Base-by-base conservation (phyloP, 441 rosid species). In the Corymbia calophylla region DNA sequence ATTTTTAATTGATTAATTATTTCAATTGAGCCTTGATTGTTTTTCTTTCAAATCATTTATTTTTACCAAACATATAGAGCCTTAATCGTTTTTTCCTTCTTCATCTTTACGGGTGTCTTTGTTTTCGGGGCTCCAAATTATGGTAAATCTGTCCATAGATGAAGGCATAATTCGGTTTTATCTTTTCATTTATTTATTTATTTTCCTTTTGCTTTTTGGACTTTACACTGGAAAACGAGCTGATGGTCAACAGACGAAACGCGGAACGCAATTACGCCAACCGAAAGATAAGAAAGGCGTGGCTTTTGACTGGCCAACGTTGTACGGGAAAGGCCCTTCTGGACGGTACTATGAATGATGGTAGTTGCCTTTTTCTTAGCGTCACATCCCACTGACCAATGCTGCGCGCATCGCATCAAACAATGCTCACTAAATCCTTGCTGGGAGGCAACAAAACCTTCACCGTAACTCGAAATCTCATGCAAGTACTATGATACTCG, bases 51-150 rank as follows among this genome's bases (percentile, higher is more conserved):
- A 51, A 51, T 51, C 12, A 51, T 51, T 12, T 5, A 51, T 51
- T 51, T 62, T 31, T 62, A 1, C 4, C 0, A 62, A 62, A 29
- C n/a, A n/a, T 27, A 62, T 1, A 17, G 8, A 13, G 18, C 31
- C 32, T 62, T 62, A 62, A 29, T 12, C 1, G 9, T 62, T 12
- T 29, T 62, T 29, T 29, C 8, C 32, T 62, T 62, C 31, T 62
- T 62, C 68, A 62, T 62, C 68, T 62, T 62, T 62, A 62, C 6
- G 32, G 18, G 68, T 62, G 31, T 3, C 31, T 62, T 62, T 62
- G 68, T 29, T 62, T 62, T 62, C 68, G 10, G 29, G 62, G 14
- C 29, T 56, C 3, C 6, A 23, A 56, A 56, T 56, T 56, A 56
- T 56, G 29, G 62, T 23, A 56, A 56, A 56, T 2, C 9, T 56